Percentiles rank a stretch among this genome's conserved stretches.
Evolutionary conservation across 345 rosid species (phyloP).

Genomic region (Jatropha curcas): DNA sequence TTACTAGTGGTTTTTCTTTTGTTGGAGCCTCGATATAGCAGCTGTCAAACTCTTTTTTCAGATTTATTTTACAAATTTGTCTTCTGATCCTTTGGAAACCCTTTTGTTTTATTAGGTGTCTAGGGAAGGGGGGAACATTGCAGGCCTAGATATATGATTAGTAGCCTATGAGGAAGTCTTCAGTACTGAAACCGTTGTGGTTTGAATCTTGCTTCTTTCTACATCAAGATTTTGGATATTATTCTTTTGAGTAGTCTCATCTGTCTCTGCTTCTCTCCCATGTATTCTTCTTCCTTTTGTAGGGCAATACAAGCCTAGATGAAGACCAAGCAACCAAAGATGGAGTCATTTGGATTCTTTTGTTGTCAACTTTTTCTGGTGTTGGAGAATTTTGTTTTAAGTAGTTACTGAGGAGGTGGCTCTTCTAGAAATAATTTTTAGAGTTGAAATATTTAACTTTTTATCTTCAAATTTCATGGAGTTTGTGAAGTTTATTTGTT

Average conservation of each 20-base stretch:
- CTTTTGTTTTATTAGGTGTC: constrained; percentile 24
- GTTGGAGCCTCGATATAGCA: not conserved
- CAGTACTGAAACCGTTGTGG: constrained; percentile 3
- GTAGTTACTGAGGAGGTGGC: constrained; percentile 15
- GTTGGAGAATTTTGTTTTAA: constrained; percentile 11
- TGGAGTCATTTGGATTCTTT: constrained; percentile 45
- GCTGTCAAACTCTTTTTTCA: not conserved
- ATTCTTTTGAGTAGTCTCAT: not conserved
- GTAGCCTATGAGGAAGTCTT: constrained; percentile 1
- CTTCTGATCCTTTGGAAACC: constrained; percentile 13
- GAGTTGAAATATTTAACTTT: constrained; percentile 12
- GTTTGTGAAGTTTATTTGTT: constrained; percentile 7
- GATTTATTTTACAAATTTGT: not conserved
- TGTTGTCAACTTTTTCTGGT: constrained; percentile 25
- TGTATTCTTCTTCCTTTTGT: constrained; percentile 58
- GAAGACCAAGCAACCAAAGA: constrained; percentile 56
- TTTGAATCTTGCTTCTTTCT: constrained; percentile 8
- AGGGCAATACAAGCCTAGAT: constrained; percentile 88
- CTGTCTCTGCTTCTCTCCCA: constrained; percentile 28
- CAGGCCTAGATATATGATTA: constrained; percentile 8
- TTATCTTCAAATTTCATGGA: constrained; percentile 5
- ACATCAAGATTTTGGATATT: constrained; percentile 15
- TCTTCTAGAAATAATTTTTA: constrained; percentile 19
- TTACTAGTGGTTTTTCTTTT: not conserved
- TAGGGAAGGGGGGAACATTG: constrained; percentile 21